Evolutionary conservation across 2,329 filamentous ascomycete species (phyloP).

Genomic region (Ascochyta pisi): DNA sequence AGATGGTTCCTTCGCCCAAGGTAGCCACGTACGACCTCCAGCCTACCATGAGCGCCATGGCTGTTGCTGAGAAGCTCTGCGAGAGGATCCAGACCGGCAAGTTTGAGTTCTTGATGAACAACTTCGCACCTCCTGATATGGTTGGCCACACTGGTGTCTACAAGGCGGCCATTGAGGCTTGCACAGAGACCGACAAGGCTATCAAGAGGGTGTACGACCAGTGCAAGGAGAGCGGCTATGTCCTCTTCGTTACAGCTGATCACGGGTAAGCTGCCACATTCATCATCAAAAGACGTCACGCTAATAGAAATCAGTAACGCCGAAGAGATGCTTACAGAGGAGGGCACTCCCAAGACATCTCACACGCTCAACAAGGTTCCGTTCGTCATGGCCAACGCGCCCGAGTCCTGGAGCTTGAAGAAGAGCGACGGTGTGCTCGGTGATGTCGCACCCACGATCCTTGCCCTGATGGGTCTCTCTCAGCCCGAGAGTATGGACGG

Average conservation of each 20-base stretch:
- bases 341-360: slow-evolving; percentile 96
- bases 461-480: slow-evolving; percentile 88
- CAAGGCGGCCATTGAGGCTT: slow-evolving; percentile 86
- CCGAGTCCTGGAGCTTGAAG: slow-evolving; percentile 84
- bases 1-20: slow-evolving; percentile 93
- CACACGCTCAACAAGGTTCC: slow-evolving; percentile 99
- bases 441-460: slow-evolving; percentile 93
- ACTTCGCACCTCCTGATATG: slow-evolving; percentile 99
- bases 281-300: neutral
- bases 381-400: slow-evolving; percentile 97
- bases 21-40: slow-evolving; percentile 95
- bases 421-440: slow-evolving; percentile 89
- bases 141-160: slow-evolving; percentile 98
- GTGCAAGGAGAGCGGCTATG: slow-evolving; percentile 91
- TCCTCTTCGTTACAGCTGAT: slow-evolving; percentile 94
- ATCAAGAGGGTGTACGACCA: slow-evolving; percentile 92
- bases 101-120: slow-evolving; percentile 99
- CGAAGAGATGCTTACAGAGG: slow-evolving; percentile 97
- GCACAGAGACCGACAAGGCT: slow-evolving; percentile 86
- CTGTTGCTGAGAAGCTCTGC: slow-evolving; percentile 85
- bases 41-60: slow-evolving; percentile 93
- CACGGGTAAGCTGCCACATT: slow-evolving; percentile 69
- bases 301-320: slow-evolving; percentile 69
- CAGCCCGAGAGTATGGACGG: slow-evolving; percentile 95
- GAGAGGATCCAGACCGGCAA: slow-evolving; percentile 85